Percentiles rank a stretch among this genome's conserved stretches.
phyloP scores from a whole-genome alignment of 2,329 filamentous ascomycete genomes.

The Aspergillus ustus region DNA sequence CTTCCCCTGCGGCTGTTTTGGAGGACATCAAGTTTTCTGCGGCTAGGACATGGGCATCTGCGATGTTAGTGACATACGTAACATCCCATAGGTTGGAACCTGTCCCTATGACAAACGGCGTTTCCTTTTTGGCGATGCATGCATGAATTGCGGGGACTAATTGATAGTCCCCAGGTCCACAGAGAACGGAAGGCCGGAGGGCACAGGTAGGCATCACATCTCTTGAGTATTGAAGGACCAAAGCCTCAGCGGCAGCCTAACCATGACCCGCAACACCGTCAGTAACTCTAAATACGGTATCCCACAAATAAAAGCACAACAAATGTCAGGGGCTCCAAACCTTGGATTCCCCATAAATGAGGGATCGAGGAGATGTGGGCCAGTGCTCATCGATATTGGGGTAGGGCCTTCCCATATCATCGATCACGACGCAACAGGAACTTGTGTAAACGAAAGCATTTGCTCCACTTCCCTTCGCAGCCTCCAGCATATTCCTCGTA shows the following conservation, averaged over 20 bases:
- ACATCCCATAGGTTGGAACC: conserved; percentile 51
- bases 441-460: conserved; percentile 61
- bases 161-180: conserved; percentile 49
- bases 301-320: background rate
- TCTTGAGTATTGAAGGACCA: conserved; percentile 45
- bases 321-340: conserved; percentile 24
- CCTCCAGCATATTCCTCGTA: conserved; percentile 57
- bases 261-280: conserved; percentile 20
- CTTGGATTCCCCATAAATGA: conserved; percentile 52
- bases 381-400: conserved; percentile 47
- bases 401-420: conserved; percentile 49
- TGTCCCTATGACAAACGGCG: conserved; percentile 47
- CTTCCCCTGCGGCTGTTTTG: conserved; percentile 48
- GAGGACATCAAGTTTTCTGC: conserved; percentile 47
- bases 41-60: conserved; percentile 52
- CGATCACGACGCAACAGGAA: conserved; percentile 58
- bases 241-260: conserved; percentile 47
- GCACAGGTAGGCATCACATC: conserved; percentile 43
- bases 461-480: conserved; percentile 49
- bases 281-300: conserved; percentile 1
- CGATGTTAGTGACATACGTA: conserved; percentile 49
- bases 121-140: conserved; percentile 50
- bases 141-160: conserved; percentile 49
- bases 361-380: conserved; percentile 43
- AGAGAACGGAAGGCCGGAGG: conserved; percentile 50